A percentile compares a stretch with the other conserved stretches of the same genome.
These are phyloP conservation scores for Zopfochytrium polystomum DNA, from an alignment of 371 early-diverging fungal species.

Conservation along the genomic window DNA sequence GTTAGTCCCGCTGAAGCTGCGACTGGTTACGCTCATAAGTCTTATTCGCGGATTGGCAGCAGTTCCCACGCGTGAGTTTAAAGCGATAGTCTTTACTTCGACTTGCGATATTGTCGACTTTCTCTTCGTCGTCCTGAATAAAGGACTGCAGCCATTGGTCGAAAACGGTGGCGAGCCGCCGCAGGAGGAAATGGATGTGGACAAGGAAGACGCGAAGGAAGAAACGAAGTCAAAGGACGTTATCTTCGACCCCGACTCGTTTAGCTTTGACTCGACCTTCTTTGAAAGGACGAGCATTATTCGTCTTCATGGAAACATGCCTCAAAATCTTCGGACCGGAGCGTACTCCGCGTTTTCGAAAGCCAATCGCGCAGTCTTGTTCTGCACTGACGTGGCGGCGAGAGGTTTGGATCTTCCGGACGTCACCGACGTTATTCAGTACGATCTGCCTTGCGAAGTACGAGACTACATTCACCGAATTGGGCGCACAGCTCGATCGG, in stretches of 20 bases:
- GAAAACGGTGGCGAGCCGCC: not conserved
- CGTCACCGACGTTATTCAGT: conserved; percentile 91
- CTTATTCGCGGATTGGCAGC: conserved; percentile 54
- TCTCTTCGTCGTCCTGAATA: conserved; percentile 62
- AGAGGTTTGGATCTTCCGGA: conserved; percentile 97
- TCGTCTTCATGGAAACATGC: conserved; percentile 86
- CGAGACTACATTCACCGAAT: conserved; percentile 96
- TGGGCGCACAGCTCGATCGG: conserved; percentile 97
- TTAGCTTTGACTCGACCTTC: conserved; percentile 38
- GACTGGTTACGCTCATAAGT: conserved; percentile 78
- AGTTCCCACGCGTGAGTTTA: conserved; percentile 31
- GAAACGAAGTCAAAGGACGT: conserved; percentile 5
- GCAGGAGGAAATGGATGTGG: conserved; percentile 33
- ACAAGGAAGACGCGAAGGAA: conserved; percentile 20
- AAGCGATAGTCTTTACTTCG: conserved; percentile 82
- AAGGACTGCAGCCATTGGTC: conserved; percentile 38
- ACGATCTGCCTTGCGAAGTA: conserved; percentile 92
- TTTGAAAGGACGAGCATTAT: conserved; percentile 62
- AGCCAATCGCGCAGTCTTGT: conserved; percentile 55
- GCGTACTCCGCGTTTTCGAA: conserved; percentile 69
- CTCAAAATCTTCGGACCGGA: conserved; percentile 70
- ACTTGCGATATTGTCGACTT: conserved; percentile 93
- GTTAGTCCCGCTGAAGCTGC: conserved; percentile 83
- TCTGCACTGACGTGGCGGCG: conserved; percentile 98
- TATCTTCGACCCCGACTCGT: not conserved